These are phyloP conservation scores for Gossypium schwendimanii DNA, from an alignment of 441 rosid genomes.

Conservation along the genomic window DNA sequence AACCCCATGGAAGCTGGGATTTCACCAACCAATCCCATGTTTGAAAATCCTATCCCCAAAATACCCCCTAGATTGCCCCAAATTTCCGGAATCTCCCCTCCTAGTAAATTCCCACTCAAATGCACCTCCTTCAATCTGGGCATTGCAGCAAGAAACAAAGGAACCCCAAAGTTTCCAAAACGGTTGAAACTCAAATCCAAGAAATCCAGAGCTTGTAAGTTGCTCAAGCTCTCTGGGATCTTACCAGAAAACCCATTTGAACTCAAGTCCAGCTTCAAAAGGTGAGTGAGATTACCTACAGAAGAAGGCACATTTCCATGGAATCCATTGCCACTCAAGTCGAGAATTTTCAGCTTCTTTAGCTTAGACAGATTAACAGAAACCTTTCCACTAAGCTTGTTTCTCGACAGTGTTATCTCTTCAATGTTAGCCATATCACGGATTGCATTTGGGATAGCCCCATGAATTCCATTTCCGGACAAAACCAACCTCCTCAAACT, in stretches of 20 bases:
- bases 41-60: slow-evolving; percentile 54
- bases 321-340: slow-evolving; percentile 43
- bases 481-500: slow-evolving; percentile 43
- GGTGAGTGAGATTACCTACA: slow-evolving; percentile 32
- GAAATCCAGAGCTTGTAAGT: slow-evolving; percentile 38
- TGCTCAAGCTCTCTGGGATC: slow-evolving; percentile 40
- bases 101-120: slow-evolving; percentile 55
- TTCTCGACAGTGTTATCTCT: slow-evolving; percentile 53
- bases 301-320: slow-evolving; percentile 38
- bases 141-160: slow-evolving; percentile 38
- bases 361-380: slow-evolving; percentile 21
- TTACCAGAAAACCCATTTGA: slow-evolving; percentile 37
- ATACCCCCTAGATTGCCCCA: slow-evolving; percentile 49
- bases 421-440: slow-evolving; percentile 33
- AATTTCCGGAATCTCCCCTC: slow-evolving; percentile 51
- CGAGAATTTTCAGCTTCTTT: slow-evolving; percentile 40
- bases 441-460: slow-evolving; percentile 34
- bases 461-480: slow-evolving; percentile 49
- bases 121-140: slow-evolving; percentile 35
- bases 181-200: slow-evolving; percentile 53
- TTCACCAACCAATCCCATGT: slow-evolving; percentile 42
- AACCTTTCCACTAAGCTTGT: slow-evolving; percentile 38
- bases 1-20: slow-evolving; percentile 55
- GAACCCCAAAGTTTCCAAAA: slow-evolving; percentile 48
- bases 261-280: slow-evolving; percentile 63